Conservation (phyloP, 768 basidiomycete species). For the Amanita thiersii region DNA sequence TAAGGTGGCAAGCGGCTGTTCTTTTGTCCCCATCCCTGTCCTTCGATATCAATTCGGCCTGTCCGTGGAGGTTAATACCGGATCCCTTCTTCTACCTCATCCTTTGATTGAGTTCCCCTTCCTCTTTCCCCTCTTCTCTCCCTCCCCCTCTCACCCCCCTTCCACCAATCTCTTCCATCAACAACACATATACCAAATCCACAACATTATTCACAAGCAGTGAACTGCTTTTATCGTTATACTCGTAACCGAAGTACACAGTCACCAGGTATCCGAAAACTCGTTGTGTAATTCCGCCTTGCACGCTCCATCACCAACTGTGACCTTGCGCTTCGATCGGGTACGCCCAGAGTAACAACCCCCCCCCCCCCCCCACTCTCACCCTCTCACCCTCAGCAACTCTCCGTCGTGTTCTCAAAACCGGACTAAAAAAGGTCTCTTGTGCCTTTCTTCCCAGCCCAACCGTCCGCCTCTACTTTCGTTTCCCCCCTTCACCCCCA, state of each 20-base stretch:
- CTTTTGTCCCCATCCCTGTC: slow-evolving; percentile 7
- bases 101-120: no score
- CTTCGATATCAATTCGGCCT: slow-evolving; percentile 1
- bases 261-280: slow-evolving; percentile 6
- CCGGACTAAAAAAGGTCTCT: background rate
- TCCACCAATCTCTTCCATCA: background rate
- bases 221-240: no score
- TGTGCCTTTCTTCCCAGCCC: background rate
- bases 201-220: no score
- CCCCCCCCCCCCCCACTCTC: no score
- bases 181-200: no score
- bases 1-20: slow-evolving; percentile 4
- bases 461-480: slow-evolving; percentile 2
- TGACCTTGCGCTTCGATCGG: slow-evolving; percentile 9
- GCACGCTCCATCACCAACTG: background rate
- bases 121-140: background rate
- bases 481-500: slow-evolving; percentile 1
- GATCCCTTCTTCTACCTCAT: background rate
- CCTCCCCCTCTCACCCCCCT: background rate
- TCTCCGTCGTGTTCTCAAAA: background rate
- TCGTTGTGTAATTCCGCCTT: background rate
- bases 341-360: no score
- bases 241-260: no score
- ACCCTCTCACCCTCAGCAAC: background rate
- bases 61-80: background rate